A percentile compares a stretch with the other conserved stretches of the same genome.
These are phyloP conservation scores for Leucoagaricus sp. DNA, from an alignment of 1,284 basidiomycete genomes.

Conservation along the genomic window DNA sequence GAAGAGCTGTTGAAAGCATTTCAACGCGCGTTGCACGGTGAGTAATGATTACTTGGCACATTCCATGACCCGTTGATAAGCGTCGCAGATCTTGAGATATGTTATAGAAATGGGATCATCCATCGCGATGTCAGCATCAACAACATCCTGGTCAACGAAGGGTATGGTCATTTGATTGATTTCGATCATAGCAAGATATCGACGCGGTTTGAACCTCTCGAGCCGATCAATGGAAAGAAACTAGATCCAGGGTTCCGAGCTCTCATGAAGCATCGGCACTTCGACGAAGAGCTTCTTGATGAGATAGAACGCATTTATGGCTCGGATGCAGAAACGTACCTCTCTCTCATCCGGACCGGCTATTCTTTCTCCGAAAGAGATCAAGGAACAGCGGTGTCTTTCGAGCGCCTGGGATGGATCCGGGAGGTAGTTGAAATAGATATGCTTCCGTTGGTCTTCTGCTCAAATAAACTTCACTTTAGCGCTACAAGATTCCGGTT, in stretches of 20 bases:
- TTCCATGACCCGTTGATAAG: not conserved
- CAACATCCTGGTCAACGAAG: not conserved
- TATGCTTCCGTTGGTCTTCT: not conserved
- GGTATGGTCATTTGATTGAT: not conserved
- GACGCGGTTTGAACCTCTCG: not conserved
- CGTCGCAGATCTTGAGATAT: not conserved
- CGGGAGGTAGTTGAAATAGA: not conserved
- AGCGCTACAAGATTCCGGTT: not conserved
- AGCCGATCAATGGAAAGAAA: too few species aligned
- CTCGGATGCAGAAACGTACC: too few species aligned
- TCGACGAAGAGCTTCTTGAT: too few species aligned
- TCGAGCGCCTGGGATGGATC: not conserved
- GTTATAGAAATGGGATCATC: not conserved
- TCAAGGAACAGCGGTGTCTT: too few species aligned
- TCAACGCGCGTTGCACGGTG: not conserved
- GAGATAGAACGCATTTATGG: too few species aligned
- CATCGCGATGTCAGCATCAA: not conserved
- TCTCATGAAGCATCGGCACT: too few species aligned
- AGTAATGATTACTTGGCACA: not conserved
- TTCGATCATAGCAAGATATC: conserved; percentile 2
- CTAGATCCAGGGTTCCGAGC: too few species aligned
- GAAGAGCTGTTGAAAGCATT: not conserved
- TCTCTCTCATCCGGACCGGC: too few species aligned
- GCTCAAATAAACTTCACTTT: not conserved
- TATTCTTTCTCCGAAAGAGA: too few species aligned